Percentiles rank a stretch among this genome's conserved stretches.
These are phyloP conservation scores for Crithidia sp. DNA, from an alignment of 208 protist species.

Conservation along the genomic window DNA sequence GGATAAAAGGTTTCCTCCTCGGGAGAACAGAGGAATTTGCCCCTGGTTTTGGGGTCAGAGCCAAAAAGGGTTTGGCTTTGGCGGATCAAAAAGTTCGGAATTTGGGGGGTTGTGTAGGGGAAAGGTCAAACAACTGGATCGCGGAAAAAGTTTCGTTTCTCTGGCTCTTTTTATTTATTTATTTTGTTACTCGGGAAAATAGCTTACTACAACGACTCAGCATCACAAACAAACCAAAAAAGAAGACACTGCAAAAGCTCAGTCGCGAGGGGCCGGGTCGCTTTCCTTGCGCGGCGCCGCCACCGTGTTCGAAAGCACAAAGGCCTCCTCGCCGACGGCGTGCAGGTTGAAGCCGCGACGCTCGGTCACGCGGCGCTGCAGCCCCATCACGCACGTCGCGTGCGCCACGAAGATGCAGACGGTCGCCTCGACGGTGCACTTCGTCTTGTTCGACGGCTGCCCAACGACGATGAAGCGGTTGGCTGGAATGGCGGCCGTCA, in stretches of 20 bases:
- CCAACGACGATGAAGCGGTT: slow-evolving; percentile 83
- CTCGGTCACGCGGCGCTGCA: slow-evolving; percentile 56
- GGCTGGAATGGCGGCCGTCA: slow-evolving; percentile 62
- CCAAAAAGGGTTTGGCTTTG: no score
- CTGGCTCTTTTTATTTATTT: no score
- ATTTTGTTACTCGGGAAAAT: no score
- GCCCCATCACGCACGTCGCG: slow-evolving; percentile 79
- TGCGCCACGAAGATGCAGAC: slow-evolving; percentile 70
- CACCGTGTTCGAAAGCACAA: slow-evolving; percentile 60
- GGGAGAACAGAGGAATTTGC: no score
- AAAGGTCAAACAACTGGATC: no score
- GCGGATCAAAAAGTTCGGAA: no score
- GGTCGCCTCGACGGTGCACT: slow-evolving; percentile 35
- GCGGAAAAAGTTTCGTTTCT: no score
- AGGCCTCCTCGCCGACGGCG: slow-evolving; percentile 53
- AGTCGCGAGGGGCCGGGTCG: neutral
- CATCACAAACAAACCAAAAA: neutral
- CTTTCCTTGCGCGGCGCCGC: slow-evolving; percentile 2
- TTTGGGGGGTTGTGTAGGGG: no score
- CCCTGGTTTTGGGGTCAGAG: no score
- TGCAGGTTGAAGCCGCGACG: slow-evolving; percentile 75
- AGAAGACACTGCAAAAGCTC: neutral
- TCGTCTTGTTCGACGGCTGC: slow-evolving; percentile 30
- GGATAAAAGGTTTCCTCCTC: no score
- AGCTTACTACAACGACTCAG: no score